Conservation (phyloP, 345 rosid genomes). For the Populus euphratica region DNA sequence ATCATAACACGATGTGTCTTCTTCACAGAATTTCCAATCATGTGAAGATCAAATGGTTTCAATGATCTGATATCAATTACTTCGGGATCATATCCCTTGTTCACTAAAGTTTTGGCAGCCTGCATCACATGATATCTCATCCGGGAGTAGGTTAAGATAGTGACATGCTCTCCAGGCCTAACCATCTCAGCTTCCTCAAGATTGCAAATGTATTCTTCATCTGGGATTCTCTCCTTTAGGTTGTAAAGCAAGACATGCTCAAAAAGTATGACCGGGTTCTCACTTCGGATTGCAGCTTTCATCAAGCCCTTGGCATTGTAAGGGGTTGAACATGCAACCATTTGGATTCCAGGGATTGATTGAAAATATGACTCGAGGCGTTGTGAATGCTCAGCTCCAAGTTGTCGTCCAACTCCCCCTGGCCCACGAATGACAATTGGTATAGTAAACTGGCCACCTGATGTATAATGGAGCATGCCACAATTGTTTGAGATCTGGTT, state of each 20-base stretch:
- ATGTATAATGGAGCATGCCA: conserved; percentile 98
- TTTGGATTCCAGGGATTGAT: conserved; percentile 96
- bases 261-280: conserved; percentile 91
- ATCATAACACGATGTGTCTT: conserved; percentile 87
- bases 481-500: conserved; percentile 98
- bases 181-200: conserved; percentile 99
- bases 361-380: conserved; percentile 96
- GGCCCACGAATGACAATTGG: conserved; percentile 97
- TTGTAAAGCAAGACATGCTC: conserved; percentile 97
- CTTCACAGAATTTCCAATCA: conserved; percentile 85
- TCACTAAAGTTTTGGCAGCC: conserved; percentile 85
- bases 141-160: conserved; percentile 83
- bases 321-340: conserved; percentile 99
- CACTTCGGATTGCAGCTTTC: conserved; percentile 98
- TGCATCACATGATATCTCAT: conserved; percentile 99
- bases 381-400: conserved; percentile 96
- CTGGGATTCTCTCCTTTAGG: conserved; percentile 93
- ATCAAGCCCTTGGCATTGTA: conserved; percentile 97
- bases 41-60: conserved; percentile 86
- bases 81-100: conserved; percentile 93
- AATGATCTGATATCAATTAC: conserved; percentile 89
- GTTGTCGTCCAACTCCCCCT: conserved; percentile 96
- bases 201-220: conserved; percentile 77
- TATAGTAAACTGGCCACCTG: conserved; percentile 92
- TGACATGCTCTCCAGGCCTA: conserved; percentile 85